A percentile compares a stretch with the other conserved stretches of the same genome.
Conservation (phyloP, 768 basidiomycete genomes). For the Daedalea quercina region DNA sequence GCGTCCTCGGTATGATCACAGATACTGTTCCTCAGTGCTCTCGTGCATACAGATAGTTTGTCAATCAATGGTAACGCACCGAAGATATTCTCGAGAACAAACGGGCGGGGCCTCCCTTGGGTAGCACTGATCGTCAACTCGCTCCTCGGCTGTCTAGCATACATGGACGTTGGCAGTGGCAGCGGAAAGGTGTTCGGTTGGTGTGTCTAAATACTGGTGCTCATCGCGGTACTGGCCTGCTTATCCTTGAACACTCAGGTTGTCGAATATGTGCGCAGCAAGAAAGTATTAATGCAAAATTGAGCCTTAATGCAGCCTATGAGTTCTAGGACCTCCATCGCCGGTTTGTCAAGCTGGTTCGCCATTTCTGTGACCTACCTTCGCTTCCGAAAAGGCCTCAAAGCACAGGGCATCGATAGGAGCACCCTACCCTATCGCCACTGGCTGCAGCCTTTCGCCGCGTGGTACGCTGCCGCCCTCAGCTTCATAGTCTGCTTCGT, state of each 20-base stretch:
- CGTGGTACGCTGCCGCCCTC: conserved; percentile 28
- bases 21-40: not conserved
- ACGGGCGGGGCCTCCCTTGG: conserved; percentile 37
- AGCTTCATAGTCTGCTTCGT: conserved; percentile 29
- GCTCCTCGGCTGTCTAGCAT: conserved; percentile 31
- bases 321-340: conserved; percentile 25
- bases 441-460: conserved; percentile 34
- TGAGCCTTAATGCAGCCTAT: too few relatives aligned
- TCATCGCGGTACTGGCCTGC: too few relatives aligned
- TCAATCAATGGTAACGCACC: conserved; percentile 49
- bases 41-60: conserved; percentile 38
- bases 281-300: too few relatives aligned
- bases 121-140: conserved; percentile 27
- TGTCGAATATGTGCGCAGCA: conserved; percentile 19
- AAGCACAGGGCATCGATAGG: conserved; percentile 42
- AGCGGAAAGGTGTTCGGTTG: conserved; percentile 36
- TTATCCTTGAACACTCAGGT: too few relatives aligned
- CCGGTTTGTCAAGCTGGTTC: conserved; percentile 39
- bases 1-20: not conserved
- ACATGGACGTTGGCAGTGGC: conserved; percentile 30
- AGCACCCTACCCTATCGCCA: conserved; percentile 39
- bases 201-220: conserved; percentile 23
- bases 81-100: conserved; percentile 36
- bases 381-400: conserved; percentile 40
- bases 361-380: conserved; percentile 40